Evolutionary conservation across 805 yeast genomes (phyloP).

Genomic region (Isabelozyma rhagii): DNA sequence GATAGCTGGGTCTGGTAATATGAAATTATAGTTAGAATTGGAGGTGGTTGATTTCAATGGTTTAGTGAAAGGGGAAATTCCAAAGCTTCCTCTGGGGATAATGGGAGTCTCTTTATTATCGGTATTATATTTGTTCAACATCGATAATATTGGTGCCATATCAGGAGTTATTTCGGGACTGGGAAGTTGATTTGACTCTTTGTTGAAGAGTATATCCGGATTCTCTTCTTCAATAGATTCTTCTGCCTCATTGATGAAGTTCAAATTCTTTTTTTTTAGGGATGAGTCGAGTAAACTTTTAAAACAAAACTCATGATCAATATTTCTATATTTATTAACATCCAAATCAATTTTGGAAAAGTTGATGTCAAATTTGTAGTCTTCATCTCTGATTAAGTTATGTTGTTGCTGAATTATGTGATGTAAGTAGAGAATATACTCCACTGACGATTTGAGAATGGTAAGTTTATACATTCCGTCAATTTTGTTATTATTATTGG

Average conservation of each 20-base stretch:
- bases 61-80: slow-evolving; percentile 21
- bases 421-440: slow-evolving; percentile 71
- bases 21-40: slow-evolving; percentile 15
- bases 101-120: neutral
- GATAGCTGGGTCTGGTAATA: slow-evolving; percentile 40
- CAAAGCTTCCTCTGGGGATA: neutral
- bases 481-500: slow-evolving; percentile 33
- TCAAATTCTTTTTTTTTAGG: neutral
- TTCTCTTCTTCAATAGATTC: slow-evolving; percentile 1
- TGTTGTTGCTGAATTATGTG: slow-evolving; percentile 51
- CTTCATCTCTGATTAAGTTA: slow-evolving; percentile 31
- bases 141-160: slow-evolving; percentile 30
- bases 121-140: slow-evolving; percentile 20
- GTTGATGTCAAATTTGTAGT: slow-evolving; percentile 39
- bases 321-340: slow-evolving; percentile 56
- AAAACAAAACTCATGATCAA: slow-evolving; percentile 55
- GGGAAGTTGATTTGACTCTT: slow-evolving; percentile 13
- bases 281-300: slow-evolving; percentile 19
- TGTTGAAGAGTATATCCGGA: neutral
- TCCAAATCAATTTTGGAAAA: slow-evolving; percentile 57
- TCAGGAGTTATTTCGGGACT: slow-evolving; percentile 38
- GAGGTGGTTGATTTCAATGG: slow-evolving; percentile 19
- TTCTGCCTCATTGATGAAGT: neutral
- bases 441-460: slow-evolving; percentile 78
- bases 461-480: slow-evolving; percentile 80